phyloP scores from a whole-genome alignment of 805 yeast species.

The Vanderwaltozyma polyspora region DNA sequence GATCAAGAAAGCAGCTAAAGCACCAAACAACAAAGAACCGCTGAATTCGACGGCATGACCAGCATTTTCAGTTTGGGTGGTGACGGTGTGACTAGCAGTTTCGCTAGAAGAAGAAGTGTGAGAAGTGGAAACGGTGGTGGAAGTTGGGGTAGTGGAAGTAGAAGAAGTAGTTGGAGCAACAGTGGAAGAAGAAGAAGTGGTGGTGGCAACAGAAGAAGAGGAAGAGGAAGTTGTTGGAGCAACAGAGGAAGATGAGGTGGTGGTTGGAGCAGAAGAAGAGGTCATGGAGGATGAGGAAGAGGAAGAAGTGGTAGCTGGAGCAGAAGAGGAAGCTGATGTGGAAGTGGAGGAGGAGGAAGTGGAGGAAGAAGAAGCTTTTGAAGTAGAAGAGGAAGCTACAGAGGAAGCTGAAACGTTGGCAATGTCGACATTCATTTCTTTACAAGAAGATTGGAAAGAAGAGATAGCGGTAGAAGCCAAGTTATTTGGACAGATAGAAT shows the following conservation, averaged over 20 bases:
- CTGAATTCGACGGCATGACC: no score
- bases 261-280: constrained; percentile 14
- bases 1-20: constrained; percentile 21
- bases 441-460: constrained; percentile 46
- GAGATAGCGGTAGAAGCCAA: constrained; percentile 36
- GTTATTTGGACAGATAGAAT: constrained; percentile 50
- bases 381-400: constrained; percentile 27
- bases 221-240: constrained; percentile 13
- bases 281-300: constrained; percentile 19
- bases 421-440: constrained; percentile 31
- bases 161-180: constrained; percentile 14
- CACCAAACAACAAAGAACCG: constrained; percentile 16
- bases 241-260: constrained; percentile 13
- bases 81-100: neutral
- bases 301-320: constrained; percentile 18
- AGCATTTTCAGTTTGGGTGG: constrained; percentile 6
- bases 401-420: constrained; percentile 22
- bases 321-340: constrained; percentile 15
- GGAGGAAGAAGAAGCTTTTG: constrained; percentile 27
- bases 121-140: constrained; percentile 13
- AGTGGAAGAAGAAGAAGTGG: constrained; percentile 13
- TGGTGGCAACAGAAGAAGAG: constrained; percentile 9
- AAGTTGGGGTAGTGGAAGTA: constrained; percentile 7
- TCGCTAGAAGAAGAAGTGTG: constrained; percentile 9
- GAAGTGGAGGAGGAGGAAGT: constrained; percentile 24